Base-by-base conservation (phyloP, 176 grass and related monocot species). In the Oryza brachyantha region DNA sequence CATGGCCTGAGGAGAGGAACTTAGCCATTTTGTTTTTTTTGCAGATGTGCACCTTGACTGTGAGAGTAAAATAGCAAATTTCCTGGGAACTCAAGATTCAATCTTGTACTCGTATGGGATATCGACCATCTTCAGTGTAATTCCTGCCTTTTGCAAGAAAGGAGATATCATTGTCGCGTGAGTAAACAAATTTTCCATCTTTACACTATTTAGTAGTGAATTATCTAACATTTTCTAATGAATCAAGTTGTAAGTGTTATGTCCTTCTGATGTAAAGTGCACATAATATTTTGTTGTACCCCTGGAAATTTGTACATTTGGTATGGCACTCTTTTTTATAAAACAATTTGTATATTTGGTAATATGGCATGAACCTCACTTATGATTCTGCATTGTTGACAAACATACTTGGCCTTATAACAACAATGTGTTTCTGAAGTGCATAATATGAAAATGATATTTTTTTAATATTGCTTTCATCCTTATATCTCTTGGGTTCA, bases 121-220 rank as follows among this genome's bases (percentile, higher is more conserved):
- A 70, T 90, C 84, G 28, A 90, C 84, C 55, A 90, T 86, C 45
- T 90, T 90, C 69, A 86, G 84, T 76, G 88, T 90, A 24, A 90
- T 90, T 76, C 84, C 88, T 64, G 84, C 88, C 40, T 86, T 90
- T 68, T 80, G 84, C 70, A 86, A 86, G 63, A 43, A 43, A 80
- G 80, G 88, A 61, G 88, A 90, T 80, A 84, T 86, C 27, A 80
- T 86, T 58, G 84, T 86, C 5, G 68, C 70, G 84, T 90, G 84
- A 90, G 88, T 83, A 59, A 27, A 28, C 76, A 22, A 61, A 62
- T 79, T 79, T 40, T 8, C 16, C 62, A 14, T 65, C 16, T 5
- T 39, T 40, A 13, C 10, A 37, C 10, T 7, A 24, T 24, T 68
- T 40, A 40, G 22, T 34, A 68, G 14, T 0, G 3, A 16, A 46